Evolutionary conservation across 2,329 filamentous ascomycete species (phyloP), one percentile per base, ranked within the genome.

Genomic region (Ceratocystis albifundus): DNA sequence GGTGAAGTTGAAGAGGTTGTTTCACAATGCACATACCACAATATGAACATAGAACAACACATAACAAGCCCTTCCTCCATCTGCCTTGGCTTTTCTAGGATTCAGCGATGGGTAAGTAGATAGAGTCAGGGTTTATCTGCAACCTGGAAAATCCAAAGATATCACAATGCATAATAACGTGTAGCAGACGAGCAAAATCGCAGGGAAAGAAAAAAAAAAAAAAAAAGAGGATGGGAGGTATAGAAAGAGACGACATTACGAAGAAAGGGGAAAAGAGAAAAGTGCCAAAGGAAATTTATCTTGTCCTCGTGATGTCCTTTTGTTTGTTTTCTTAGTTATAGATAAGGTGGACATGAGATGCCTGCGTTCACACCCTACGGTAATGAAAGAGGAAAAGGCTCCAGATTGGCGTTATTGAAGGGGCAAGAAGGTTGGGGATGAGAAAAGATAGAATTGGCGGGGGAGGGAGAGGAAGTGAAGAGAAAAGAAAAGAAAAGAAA

Each of bases 261-360:
- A 12, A 55, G 4, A 59, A 32, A 59, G 12, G 55, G 55, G 55
- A 32, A 32, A 59, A 59, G 55, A 32, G 55, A 32, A 59, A 59
- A 59, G 25, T 32, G 17, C 17, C 15, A 17, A 32, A 15, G n/a
- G 55, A 28, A 59, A 59, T 59, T 36, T 59, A 32, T 59, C 25
- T 28, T 59, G 55, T 59, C 55, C 55, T 59, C 55, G 55, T 59
- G 55, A 59, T 59, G 55, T 30, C 28, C 25, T 59, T 59, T 59
- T 59, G 55, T 8, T 59, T 15, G 28, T 30, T 59, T 59, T 15
- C 55, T 59, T 32, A 36, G 17, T 28, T 25, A 32, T 30, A 53
- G 48, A 53, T 53, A 53, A n/a, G n/a, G n/a, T n/a, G 22, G 22
- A 22, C 48, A 53, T 15, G 12, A 53, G 20, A 10, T 22, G 46